phyloP scores from a whole-genome alignment of 176 grass and related monocot genomes.

The Zoysia pacifica region DNA sequence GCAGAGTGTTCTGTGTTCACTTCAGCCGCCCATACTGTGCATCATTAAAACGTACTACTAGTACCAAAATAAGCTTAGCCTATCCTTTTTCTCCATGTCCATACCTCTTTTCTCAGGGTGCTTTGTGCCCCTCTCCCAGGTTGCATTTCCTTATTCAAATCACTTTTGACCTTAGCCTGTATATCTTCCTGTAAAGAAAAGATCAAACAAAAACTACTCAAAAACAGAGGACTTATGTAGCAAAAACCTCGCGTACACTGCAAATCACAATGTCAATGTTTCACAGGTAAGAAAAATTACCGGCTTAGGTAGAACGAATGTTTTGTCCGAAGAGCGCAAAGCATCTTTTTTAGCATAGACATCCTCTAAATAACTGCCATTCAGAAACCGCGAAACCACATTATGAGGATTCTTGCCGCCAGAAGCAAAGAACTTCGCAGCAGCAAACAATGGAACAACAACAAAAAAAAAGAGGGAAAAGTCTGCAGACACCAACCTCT shows the following conservation, averaged over 20 bases:
- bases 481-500: constrained; percentile 51
- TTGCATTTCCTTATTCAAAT: constrained; percentile 41
- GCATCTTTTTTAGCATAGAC: constrained; percentile 43
- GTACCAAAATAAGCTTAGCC: neutral
- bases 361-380: constrained; percentile 68
- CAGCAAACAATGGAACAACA: neutral
- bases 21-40: neutral
- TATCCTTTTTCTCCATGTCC: constrained; percentile 51
- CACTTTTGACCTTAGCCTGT: constrained; percentile 42
- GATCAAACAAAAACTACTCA: constrained; percentile 29
- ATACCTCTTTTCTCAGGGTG: constrained; percentile 84
- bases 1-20: neutral
- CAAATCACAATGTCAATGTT: neutral
- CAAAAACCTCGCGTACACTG: neutral
- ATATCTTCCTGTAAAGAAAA: constrained; percentile 58
- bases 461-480: neutral
- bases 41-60: neutral
- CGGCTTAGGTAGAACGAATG: constrained; percentile 38
- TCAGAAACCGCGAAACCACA: constrained; percentile 26
- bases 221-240: constrained; percentile 13
- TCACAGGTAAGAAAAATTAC: constrained; percentile 26
- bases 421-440: constrained; percentile 20
- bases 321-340: constrained; percentile 46
- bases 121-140: constrained; percentile 50
- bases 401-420: neutral